Evolutionary conservation across 169 alveolate genomes (phyloP), one percentile per base, ranked within the genome.

Genomic region (Plasmodium falciparum): DNA sequence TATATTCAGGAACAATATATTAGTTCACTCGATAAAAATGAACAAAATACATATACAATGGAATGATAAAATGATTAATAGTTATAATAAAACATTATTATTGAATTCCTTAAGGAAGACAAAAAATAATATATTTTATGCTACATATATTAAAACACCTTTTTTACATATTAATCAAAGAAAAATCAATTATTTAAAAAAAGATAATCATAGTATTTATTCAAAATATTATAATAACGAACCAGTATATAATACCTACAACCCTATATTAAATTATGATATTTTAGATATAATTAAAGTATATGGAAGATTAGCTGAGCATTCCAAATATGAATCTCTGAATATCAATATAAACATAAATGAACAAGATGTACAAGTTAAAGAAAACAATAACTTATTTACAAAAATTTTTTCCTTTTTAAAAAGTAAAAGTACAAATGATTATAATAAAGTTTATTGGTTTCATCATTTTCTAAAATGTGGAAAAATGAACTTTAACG

Each of bases 221-320:
- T 85, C 92, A 12, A 71, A 85, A 71, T 85, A 85, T 62, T 85
- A 85, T 43, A 85, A 71, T 59, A 72, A 85, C 50, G 92, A 85
- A 39, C 92, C 92, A 11, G 74, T 71, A 5, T 85, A 71, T 52
- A 85, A 85, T 20, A 85, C 88, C 22, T 85, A 54, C 54, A 85
- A 85, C 54, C 92, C 92, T n/a, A 85, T 85, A 24, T 85, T 85
- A 71, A 85, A 85, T 61, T 85, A 85, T 70, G 92, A 85, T n/a
- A 45, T 85, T 5, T 66, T 85, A n/a, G 92, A 85, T 71, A n/a
- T 85, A 63, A 73, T 85, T 11, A 85, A 85, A 73, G 74, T 85
- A 3, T 85, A 71, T 52, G 92, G 92, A 24, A 39, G 92, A 63
- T 59, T 85, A 17, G 92, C 92, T 63, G 92, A 85, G n/a, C 92